Conservation (phyloP, 2,329 filamentous ascomycete genomes). For the Ascochyta lentis region DNA sequence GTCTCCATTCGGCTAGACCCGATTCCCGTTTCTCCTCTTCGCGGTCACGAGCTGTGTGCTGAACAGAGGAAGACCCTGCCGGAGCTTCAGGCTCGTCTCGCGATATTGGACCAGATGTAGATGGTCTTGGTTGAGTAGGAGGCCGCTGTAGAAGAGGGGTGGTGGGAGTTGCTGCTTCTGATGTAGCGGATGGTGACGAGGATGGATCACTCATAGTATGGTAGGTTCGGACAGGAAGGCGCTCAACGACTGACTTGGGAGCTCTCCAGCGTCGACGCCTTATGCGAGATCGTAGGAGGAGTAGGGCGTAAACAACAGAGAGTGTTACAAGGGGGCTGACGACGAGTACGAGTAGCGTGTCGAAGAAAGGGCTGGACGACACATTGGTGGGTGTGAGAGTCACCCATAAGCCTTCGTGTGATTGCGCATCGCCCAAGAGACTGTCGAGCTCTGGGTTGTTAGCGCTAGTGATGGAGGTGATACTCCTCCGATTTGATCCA, state of each 20-base stretch:
- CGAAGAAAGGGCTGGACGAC: slow-evolving; percentile 91
- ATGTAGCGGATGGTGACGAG: slow-evolving; percentile 63
- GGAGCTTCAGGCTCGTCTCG: slow-evolving; percentile 68
- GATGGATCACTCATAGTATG: slow-evolving; percentile 76
- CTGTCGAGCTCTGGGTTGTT: slow-evolving; percentile 27
- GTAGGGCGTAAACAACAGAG: slow-evolving; percentile 87
- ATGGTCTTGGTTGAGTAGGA: slow-evolving; percentile 33
- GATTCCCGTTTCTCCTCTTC: slow-evolving; percentile 61
- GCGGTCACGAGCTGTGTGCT: slow-evolving; percentile 40
- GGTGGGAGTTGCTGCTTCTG: slow-evolving; percentile 71
- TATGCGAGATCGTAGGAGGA: slow-evolving; percentile 87
- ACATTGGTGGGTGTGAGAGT: slow-evolving; percentile 88
- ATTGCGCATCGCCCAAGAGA: slow-evolving; percentile 41
- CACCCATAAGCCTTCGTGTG: slow-evolving; percentile 89
- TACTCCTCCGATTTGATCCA: slow-evolving; percentile 26
- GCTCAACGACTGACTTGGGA: slow-evolving; percentile 95
- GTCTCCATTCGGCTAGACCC: slow-evolving; percentile 60
- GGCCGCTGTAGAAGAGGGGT: slow-evolving; percentile 75
- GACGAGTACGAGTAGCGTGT: slow-evolving; percentile 95
- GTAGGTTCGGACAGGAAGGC: slow-evolving; percentile 93
- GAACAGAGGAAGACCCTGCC: slow-evolving; percentile 41
- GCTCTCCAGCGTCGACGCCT: slow-evolving; percentile 90
- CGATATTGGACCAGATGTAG: slow-evolving; percentile 67
- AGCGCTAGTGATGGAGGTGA: slow-evolving; percentile 26
- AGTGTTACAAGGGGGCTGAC: slow-evolving; percentile 91